These are phyloP conservation scores for Crithidia sp. DNA, from an alignment of 208 protist genomes.

Conservation along the genomic window DNA sequence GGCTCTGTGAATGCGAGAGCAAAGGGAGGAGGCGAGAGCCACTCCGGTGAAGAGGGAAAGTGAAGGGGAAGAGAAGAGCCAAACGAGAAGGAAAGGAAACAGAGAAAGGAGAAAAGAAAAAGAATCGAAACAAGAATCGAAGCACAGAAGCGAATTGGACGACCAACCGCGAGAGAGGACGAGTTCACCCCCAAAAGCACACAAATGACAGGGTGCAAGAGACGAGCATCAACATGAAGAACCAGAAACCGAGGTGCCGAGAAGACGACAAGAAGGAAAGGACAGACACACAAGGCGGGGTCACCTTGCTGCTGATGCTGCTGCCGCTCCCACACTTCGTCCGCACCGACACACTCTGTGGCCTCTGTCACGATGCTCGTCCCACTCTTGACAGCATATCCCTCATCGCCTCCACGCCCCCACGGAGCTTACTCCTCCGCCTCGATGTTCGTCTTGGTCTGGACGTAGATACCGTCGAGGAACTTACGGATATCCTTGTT, in stretches of 20 bases:
- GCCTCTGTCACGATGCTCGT: too few species aligned
- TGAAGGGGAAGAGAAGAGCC: background rate
- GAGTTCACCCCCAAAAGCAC: background rate
- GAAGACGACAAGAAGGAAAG: constrained; percentile 7
- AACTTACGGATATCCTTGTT: constrained; percentile 99
- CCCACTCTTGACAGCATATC: background rate
- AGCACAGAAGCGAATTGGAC: background rate
- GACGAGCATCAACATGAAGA: background rate
- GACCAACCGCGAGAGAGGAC: background rate
- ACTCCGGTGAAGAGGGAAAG: background rate
- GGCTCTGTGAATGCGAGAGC: too few species aligned
- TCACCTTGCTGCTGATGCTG: too few species aligned
- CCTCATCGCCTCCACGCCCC: constrained; percentile 9
- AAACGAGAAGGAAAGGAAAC: background rate
- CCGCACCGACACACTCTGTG: too few species aligned
- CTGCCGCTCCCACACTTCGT: too few species aligned
- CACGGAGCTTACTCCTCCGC: constrained; percentile 67
- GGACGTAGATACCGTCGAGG: constrained; percentile 99
- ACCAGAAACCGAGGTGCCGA: background rate
- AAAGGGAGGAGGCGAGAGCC: too few species aligned
- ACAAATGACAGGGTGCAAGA: background rate
- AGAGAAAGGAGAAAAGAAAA: constrained; percentile 6
- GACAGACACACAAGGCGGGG: background rate
- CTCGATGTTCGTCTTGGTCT: constrained; percentile 93
- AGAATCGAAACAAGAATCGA: background rate